Conservation (phyloP, 148 eudicot genomes). For the Rhododendron ferrugineum region DNA sequence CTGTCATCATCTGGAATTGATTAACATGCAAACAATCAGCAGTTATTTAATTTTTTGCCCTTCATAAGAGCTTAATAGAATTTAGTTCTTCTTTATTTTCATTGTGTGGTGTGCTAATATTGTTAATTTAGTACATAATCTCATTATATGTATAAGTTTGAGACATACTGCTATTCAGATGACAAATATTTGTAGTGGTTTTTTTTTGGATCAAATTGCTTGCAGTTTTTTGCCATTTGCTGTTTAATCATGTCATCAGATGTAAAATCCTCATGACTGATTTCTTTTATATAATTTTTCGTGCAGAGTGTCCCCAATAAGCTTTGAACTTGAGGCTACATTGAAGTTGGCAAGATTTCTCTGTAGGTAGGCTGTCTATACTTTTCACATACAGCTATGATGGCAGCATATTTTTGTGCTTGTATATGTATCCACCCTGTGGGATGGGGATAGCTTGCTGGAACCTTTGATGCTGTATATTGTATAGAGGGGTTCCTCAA, state of each 20-base stretch:
- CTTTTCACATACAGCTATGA: background rate
- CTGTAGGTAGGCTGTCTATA: slow-evolving; percentile 58
- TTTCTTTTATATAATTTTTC: slow-evolving; percentile 3
- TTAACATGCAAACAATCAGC: background rate
- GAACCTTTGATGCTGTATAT: background rate
- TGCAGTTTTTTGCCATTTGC: background rate
- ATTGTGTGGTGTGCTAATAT: background rate
- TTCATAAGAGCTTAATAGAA: background rate
- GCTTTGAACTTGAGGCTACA: slow-evolving; percentile 98
- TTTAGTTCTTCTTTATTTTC: background rate
- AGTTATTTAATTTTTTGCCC: background rate
- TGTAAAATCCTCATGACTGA: background rate
- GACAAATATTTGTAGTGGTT: background rate
- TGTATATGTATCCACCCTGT: background rate
- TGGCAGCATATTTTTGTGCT: background rate
- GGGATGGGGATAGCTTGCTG: background rate
- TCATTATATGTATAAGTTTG: background rate
- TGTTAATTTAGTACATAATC: background rate
- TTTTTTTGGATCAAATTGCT: slow-evolving; percentile 1
- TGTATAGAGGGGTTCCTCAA: background rate
- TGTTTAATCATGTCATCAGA: slow-evolving; percentile 9
- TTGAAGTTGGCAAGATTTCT: slow-evolving; percentile 91
- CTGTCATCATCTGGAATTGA: background rate
- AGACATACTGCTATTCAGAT: background rate
- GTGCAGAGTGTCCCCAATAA: slow-evolving; percentile 92